These are phyloP conservation scores for Fusarium austroafricanum DNA, from an alignment of 2,329 filamentous ascomycete species.

Conservation along the genomic window DNA sequence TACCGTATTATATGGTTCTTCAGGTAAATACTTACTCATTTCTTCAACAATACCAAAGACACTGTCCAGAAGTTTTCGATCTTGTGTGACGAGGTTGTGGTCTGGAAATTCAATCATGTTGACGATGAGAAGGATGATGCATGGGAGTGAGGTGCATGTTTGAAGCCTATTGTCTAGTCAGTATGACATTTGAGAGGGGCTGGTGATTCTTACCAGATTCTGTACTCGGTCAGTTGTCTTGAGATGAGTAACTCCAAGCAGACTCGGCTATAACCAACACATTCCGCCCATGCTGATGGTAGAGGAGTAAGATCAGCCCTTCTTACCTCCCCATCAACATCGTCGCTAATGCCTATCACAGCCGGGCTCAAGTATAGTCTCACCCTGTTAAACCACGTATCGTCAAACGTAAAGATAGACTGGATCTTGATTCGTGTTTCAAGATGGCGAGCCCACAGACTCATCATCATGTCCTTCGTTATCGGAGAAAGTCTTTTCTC, in stretches of 20 bases:
- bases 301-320: conserved; percentile 26
- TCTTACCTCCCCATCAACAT: conserved; percentile 18
- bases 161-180: conserved; percentile 23
- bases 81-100: not conserved
- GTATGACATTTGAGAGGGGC: accelerated
- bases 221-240: conserved; percentile 25
- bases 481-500: not conserved
- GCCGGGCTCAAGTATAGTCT: conserved; percentile 22
- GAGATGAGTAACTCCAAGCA: conserved; percentile 24
- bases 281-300: conserved; percentile 31
- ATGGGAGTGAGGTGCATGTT: conserved; percentile 28
- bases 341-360: conserved; percentile 32
- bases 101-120: conserved; percentile 41
- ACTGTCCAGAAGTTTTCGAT: conserved; percentile 21
- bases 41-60: conserved; percentile 7
- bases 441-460: conserved; percentile 32
- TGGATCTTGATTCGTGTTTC: conserved; percentile 32
- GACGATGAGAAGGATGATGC: conserved; percentile 31
- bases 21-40: not conserved
- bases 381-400: conserved; percentile 31
- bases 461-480: conserved; percentile 11
- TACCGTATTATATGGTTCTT: conserved; percentile 15
- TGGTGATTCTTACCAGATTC: conserved; percentile 17
- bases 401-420: conserved; percentile 37
- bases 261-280: conserved; percentile 22